Base-by-base conservation (phyloP, 495 filamentous ascomycete species). In the Venustampulla echinocandica region DNA sequence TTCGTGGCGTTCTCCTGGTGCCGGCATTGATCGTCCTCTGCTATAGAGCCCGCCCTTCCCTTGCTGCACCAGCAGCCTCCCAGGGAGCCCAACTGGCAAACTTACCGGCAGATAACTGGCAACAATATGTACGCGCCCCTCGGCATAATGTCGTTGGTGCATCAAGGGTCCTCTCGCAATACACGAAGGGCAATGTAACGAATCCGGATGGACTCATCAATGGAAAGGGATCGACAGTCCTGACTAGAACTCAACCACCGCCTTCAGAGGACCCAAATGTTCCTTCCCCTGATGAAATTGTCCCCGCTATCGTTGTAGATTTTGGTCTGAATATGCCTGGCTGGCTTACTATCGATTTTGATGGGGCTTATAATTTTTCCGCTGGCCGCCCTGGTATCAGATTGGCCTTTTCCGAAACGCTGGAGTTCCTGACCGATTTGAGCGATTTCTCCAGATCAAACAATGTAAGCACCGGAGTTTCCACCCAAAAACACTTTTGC, bases 311-410 rank as follows among this genome's bases (percentile, higher is more conserved):
- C 3, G 59, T 70, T 2, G 52, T 71, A 21, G 69, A 70, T 52
- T 73, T 70, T 47, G 68, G 69, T 3, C 64, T 64, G 37, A 69
- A 71, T 53, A 53, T 67, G 5, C 66, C 66, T 22, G 69, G 69
- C 0, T 54, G 53, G 30, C 41, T 60, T 10, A 46, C 53, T 3
- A 61, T 66, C 20, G 38, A 49, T 3, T 64, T 64, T 44, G 55
- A 47, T 14, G 58, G 61, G 1, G 56, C 62, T 10, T 50, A 42
- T 14, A 63, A 61, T 37, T 39, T 25, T 10, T 46, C 49, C 18
- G 21, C 52, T 21, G 52, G 51, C 3, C 50, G 59, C 22, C 69
- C 68, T 17, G 69, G 68, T 0, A 42, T 71, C 14, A 57, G 59
- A 43, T 43, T 73, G 46, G 64, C 66, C 4, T 73, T 73, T 50